Evolutionary conservation across 2,329 filamentous ascomycete genomes (phyloP), one percentile per base, ranked within the genome.

Genomic region (Hypoxylon rubiginosum): DNA sequence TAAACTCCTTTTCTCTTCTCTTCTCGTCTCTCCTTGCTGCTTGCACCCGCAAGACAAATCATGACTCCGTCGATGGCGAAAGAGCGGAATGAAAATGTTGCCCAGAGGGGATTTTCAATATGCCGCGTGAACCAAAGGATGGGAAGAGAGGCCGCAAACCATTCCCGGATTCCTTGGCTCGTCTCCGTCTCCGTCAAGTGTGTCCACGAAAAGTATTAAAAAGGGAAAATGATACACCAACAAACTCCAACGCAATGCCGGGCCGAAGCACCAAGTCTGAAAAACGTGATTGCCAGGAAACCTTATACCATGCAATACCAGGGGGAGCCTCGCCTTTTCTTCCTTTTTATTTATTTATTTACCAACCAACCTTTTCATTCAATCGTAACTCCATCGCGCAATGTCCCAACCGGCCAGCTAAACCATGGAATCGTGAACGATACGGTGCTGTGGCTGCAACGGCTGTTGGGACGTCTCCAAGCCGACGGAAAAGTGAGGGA

Each of bases 211-310:
- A 60, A 67, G 67, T 51, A 58, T 50, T 51, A 58, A 62, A 58
- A 52, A 57, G 53, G 15, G 28, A 48, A 50, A 58, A 66, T 34
- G 60, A 72, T 68, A 74, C 73, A 75, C 71, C 67, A 70, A 70
- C 66, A 66, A 75, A 76, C 74, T 71, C 74, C 75, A 54, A 74
- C 75, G 75, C 73, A 71, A 77, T 77, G 75, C 75, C 72, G 60
- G 71, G n/a, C n/a, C 68, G 59, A 68, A 72, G 69, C 71, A 72
- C 64, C 67, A 71, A 73, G 64, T 55, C 56, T 51, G 69, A 55
- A 58, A 45, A 54, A 28, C 45, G 21, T 62, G 65, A 72, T 71
- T 71, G 66, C 67, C 71, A 62, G 69, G 59, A 69, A 60, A 67
- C 68, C 49, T 68, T 58, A 67, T 73, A 71, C 67, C 69, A 75